Conservation (phyloP, 768 basidiomycete species). For the Leccinellum rugosiceps region DNA sequence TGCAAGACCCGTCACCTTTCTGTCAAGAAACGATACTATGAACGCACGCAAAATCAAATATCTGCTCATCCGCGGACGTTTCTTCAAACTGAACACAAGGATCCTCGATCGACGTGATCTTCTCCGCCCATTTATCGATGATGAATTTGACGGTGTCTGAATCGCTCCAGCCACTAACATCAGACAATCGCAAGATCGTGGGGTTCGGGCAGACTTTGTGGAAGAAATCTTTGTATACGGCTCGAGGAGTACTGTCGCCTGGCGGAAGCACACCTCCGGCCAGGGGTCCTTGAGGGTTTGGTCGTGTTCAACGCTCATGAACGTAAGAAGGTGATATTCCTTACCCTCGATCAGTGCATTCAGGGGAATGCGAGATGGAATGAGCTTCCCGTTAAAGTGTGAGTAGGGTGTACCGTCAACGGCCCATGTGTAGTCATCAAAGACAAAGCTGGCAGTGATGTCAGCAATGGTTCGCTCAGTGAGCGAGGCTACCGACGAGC, state of each 20-base stretch:
- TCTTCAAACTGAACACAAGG: conserved; percentile 37
- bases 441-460: conserved; percentile 31
- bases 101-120: conserved; percentile 32
- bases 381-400: conserved; percentile 30
- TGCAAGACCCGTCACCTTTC: conserved; percentile 9
- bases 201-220: conserved; percentile 36
- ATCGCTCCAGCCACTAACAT: conserved; percentile 20
- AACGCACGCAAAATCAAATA: conserved; percentile 18
- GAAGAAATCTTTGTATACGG: conserved; percentile 37
- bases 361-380: conserved; percentile 38
- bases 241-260: conserved; percentile 27
- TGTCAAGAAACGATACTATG: neutral
- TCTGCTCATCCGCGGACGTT: conserved; percentile 13
- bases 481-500: conserved; percentile 28
- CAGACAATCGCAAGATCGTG: conserved; percentile 29
- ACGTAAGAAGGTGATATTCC: neutral
- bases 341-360: conserved; percentile 35
- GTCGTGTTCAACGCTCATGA: neutral
- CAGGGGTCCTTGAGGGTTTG: conserved; percentile 31
- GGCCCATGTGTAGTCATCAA: conserved; percentile 42
- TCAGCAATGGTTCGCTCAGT: neutral
- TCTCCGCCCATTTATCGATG: conserved; percentile 35
- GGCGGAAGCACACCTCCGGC: conserved; percentile 36
- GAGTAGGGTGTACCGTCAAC: conserved; percentile 33
- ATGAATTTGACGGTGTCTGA: conserved; percentile 28